phyloP scores from a whole-genome alignment of 768 basidiomycete species.

The Russula virescens region DNA sequence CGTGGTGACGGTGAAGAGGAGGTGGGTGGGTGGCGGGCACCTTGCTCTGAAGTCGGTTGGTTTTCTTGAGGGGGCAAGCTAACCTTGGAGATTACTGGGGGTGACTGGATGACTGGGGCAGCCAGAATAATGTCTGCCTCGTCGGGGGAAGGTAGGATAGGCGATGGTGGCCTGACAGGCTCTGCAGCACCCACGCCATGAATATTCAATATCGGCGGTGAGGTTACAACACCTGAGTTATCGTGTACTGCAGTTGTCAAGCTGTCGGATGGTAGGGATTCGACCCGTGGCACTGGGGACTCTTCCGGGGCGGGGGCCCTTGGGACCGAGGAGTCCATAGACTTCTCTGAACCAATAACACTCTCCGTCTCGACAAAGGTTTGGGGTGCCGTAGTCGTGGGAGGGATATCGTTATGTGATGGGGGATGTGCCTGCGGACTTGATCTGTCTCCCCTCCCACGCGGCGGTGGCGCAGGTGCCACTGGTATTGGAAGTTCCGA shows the following conservation, averaged over 20 bases:
- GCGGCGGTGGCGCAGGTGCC: not conserved
- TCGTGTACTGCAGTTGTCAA: not conserved
- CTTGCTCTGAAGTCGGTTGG: not conserved
- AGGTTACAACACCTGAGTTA: not conserved
- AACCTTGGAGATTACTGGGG: not conserved
- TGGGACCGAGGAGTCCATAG: not conserved
- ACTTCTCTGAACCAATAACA: not conserved
- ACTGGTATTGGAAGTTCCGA: not conserved
- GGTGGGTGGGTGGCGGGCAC: not conserved
- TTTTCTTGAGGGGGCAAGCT: conserved; percentile 5
- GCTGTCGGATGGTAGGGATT: conserved; percentile 3
- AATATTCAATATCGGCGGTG: not conserved
- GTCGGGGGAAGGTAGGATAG: not conserved
- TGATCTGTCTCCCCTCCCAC: not conserved
- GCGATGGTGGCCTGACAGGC: not conserved
- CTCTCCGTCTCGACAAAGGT: not conserved
- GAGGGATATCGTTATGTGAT: not conserved
- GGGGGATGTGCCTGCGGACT: not conserved
- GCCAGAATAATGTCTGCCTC: not conserved
- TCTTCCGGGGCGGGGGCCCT: not conserved
- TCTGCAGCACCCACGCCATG: not conserved
- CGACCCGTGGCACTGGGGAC: not conserved
- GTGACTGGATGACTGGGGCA: not conserved
- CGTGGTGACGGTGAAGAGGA: conserved; percentile 5
- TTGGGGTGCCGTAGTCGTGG: not conserved